Percentiles rank a stretch among this genome's conserved stretches.
phyloP scores from a whole-genome alignment of 164 flowering plant species.

The Berberis thunbergii region DNA sequence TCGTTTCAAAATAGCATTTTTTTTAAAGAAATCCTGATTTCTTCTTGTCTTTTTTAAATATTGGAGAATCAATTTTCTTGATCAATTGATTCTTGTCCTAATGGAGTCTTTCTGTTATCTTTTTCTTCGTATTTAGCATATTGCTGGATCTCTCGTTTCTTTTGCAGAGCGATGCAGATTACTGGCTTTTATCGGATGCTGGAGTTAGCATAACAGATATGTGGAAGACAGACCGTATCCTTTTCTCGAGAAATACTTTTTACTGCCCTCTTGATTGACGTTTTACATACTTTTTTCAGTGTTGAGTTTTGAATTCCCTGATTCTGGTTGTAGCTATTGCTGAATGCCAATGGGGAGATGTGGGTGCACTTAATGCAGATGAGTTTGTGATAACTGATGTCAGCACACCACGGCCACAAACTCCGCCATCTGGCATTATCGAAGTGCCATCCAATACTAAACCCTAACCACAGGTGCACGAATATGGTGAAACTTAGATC shows the following conservation, averaged over 20 bases:
- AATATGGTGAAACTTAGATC: slow-evolving; percentile 7
- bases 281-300: neutral
- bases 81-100: neutral
- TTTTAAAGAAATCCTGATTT: too few species aligned
- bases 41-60: neutral
- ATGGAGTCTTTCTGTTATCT: neutral
- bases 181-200: slow-evolving; percentile 78
- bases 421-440: slow-evolving; percentile 34
- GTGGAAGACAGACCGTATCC: slow-evolving; percentile 83
- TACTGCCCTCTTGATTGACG: neutral
- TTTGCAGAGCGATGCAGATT: slow-evolving; percentile 75
- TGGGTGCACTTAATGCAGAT: slow-evolving; percentile 29
- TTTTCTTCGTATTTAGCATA: neutral
- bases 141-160: neutral
- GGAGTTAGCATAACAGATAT: slow-evolving; percentile 83
- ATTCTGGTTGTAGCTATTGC: slow-evolving; percentile 36
- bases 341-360: slow-evolving; percentile 37
- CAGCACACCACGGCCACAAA: slow-evolving; percentile 40
- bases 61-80: neutral
- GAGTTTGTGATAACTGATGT: slow-evolving; percentile 36
- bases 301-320: slow-evolving; percentile 18
- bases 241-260: slow-evolving; percentile 9
- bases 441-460: slow-evolving; percentile 29
- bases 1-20: neutral
- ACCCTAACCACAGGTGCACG: slow-evolving; percentile 20